These are phyloP conservation scores for Eucalyptus curtisii DNA, from an alignment of 345 rosid species.

Conservation along the genomic window DNA sequence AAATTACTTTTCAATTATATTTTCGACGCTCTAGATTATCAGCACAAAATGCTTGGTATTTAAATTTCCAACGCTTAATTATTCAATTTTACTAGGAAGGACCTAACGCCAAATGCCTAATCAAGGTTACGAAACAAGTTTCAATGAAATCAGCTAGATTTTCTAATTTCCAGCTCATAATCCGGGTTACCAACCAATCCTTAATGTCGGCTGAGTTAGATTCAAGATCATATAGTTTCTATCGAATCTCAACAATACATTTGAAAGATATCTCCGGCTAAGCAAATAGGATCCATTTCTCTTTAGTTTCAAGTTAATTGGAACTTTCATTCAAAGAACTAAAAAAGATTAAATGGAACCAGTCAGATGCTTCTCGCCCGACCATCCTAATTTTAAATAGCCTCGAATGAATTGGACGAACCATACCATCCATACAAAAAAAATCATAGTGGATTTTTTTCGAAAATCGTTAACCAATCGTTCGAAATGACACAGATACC, in stretches of 20 bases:
- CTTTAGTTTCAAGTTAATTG: neutral
- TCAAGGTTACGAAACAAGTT: neutral
- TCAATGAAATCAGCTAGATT: neutral
- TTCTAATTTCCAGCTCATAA: neutral
- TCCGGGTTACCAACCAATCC: neutral
- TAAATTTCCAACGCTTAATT: neutral
- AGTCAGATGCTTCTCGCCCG: neutral
- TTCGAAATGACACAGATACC: neutral
- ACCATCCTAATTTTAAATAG: neutral
- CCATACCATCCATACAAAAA: neutral
- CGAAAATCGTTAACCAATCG: fast-evolving
- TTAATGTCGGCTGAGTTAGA: neutral
- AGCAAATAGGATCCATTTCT: neutral
- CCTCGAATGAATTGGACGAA: neutral
- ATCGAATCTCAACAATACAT: neutral
- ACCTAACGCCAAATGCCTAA: neutral
- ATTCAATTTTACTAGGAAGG: neutral
- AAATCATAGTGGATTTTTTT: no score
- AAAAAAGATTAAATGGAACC: neutral
- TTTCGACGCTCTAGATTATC: neutral
- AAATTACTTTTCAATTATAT: neutral
- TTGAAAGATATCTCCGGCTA: neutral
- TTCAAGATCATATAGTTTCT: neutral
- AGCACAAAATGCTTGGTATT: neutral
- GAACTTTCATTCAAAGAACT: neutral